Evolutionary conservation across 768 basidiomycete genomes (phyloP).

Genomic region (Leucocoprinus birnbaumii): DNA sequence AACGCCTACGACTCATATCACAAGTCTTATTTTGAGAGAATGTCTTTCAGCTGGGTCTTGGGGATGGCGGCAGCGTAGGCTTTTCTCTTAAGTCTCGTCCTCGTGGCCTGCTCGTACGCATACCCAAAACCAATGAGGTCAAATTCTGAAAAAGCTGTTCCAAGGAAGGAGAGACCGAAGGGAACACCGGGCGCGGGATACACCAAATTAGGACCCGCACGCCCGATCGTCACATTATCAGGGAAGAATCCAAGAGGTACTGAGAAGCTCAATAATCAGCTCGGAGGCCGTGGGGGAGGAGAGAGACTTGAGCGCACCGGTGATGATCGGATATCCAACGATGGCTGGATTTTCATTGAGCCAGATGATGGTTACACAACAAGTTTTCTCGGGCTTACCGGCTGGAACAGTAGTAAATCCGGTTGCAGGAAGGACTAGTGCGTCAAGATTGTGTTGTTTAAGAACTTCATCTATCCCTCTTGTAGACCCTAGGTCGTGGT

Average conservation of each 20-base stretch:
- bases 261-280: slow-evolving; percentile 13
- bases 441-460: slow-evolving; percentile 43
- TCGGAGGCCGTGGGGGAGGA: not conserved
- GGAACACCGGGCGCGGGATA: slow-evolving; percentile 56
- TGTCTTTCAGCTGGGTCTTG: slow-evolving; percentile 42
- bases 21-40: slow-evolving; percentile 17
- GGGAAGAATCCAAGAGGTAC: slow-evolving; percentile 65
- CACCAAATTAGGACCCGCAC: slow-evolving; percentile 38
- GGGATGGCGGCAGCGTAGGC: slow-evolving; percentile 56
- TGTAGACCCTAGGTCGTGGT: slow-evolving; percentile 45
- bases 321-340: slow-evolving; percentile 65
- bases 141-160: slow-evolving; percentile 60
- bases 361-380: not conserved
- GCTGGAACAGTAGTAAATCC: slow-evolving; percentile 37
- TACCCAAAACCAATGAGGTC: slow-evolving; percentile 55
- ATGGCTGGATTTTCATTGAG: slow-evolving; percentile 35
- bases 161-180: slow-evolving; percentile 60
- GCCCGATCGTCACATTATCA: slow-evolving; percentile 34
- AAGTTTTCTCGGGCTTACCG: slow-evolving; percentile 25
- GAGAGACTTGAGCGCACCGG: slow-evolving; percentile 36
- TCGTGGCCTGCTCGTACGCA: slow-evolving; percentile 65
- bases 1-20: not conserved
- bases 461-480: slow-evolving; percentile 54
- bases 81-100: slow-evolving; percentile 42
- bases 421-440: slow-evolving; percentile 45